Evolutionary conservation across 164 flowering plant genomes (phyloP).

Genomic region (Piper longum): DNA sequence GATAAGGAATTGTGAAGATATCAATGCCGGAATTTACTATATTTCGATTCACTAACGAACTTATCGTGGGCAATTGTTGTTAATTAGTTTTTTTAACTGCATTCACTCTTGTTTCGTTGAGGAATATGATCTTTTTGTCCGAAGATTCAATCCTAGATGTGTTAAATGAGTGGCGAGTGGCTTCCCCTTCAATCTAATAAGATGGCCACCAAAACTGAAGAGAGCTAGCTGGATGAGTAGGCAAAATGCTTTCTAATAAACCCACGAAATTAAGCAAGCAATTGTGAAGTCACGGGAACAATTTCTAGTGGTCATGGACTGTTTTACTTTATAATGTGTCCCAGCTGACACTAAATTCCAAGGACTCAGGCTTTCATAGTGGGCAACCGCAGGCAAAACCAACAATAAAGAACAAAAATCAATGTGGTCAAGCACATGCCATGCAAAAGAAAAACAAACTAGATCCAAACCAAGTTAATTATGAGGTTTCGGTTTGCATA

Average conservation of each 20-base stretch:
- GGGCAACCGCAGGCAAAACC: conserved; percentile 11
- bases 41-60: too few relatives aligned
- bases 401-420: conserved; percentile 27
- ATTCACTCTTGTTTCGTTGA: too few relatives aligned
- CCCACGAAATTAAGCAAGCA: neutral
- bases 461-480: neutral
- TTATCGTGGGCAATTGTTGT: too few relatives aligned
- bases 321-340: neutral
- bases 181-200: too few relatives aligned
- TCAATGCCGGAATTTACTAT: too few relatives aligned
- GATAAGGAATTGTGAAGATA: too few relatives aligned
- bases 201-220: too few relatives aligned
- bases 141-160: too few relatives aligned
- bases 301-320: neutral
- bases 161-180: too few relatives aligned
- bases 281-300: neutral
- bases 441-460: conserved; percentile 1
- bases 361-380: neutral
- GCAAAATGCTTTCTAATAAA: neutral
- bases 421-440: conserved; percentile 26
- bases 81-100: too few relatives aligned
- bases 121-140: too few relatives aligned
- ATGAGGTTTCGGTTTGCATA: neutral
- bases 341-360: conserved; percentile 6
- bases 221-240: neutral